phyloP scores from a whole-genome alignment of 805 yeast species.

The Lipomyces sp. region DNA sequence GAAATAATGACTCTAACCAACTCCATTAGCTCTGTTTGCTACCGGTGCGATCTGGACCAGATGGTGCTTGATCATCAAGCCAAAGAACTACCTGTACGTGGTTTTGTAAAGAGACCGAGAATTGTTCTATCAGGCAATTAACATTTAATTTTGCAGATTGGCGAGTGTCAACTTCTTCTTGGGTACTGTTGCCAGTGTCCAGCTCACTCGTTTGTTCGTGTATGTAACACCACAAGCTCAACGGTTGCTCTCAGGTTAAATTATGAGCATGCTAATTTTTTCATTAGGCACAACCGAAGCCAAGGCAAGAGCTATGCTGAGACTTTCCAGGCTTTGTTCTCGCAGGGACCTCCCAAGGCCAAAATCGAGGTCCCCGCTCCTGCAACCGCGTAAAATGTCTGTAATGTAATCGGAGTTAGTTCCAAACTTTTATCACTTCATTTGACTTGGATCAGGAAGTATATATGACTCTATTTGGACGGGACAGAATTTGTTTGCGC shows the following conservation, averaged over 20 bases:
- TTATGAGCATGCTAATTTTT: not conserved
- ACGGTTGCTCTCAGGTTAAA: no score
- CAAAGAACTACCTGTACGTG: slow-evolving; percentile 68
- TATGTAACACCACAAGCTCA: slow-evolving; percentile 6
- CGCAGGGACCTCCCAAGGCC: slow-evolving; percentile 11
- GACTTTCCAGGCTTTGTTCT: slow-evolving; percentile 32
- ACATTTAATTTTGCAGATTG: slow-evolving; percentile 45
- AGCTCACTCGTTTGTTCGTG: slow-evolving; percentile 65
- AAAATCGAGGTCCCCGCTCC: slow-evolving; percentile 16
- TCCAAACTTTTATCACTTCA: not conserved
- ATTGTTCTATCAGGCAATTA: not conserved
- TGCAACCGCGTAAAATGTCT: slow-evolving; percentile 8
- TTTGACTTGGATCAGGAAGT: not conserved
- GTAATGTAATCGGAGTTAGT: not conserved
- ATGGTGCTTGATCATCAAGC: slow-evolving; percentile 93
- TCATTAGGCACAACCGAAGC: slow-evolving; percentile 21
- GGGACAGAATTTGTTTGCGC: no score
- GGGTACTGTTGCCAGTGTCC: slow-evolving; percentile 87
- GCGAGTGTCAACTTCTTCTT: slow-evolving; percentile 95
- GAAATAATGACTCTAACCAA: not conserved
- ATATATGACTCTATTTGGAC: not conserved
- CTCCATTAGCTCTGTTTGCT: slow-evolving; percentile 67
- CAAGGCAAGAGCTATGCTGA: slow-evolving; percentile 35
- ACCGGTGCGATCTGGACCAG: slow-evolving; percentile 98
- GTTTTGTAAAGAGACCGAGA: not conserved